Conservation (phyloP, 2,329 filamentous ascomycete species). For the Fusarium guadeloupense region DNA sequence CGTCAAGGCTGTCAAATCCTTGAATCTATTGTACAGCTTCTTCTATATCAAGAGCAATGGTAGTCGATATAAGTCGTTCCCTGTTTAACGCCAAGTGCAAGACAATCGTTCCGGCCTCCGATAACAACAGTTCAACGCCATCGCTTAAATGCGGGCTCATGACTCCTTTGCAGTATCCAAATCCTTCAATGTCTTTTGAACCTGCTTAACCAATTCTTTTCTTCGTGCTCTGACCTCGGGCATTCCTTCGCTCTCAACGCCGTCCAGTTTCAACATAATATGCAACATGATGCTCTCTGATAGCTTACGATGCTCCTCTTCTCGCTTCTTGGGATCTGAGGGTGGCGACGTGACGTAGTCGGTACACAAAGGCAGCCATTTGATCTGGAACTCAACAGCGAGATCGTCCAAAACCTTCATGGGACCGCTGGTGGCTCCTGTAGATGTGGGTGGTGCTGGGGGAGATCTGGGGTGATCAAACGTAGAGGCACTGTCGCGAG, state of each 20-base stretch:
- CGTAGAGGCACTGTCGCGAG: conserved; percentile 55
- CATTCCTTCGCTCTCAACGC: conserved; percentile 77
- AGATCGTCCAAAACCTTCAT: conserved; percentile 73
- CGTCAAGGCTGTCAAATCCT: conserved; percentile 32
- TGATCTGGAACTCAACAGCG: conserved; percentile 68
- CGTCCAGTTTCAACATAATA: conserved; percentile 79
- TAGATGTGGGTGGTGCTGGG: conserved; percentile 29
- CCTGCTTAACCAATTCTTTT: conserved; percentile 77
- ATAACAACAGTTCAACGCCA: conserved; percentile 10
- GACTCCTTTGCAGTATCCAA: conserved; percentile 62
- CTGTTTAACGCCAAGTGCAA: conserved; percentile 37
- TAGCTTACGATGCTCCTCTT: conserved; percentile 78
- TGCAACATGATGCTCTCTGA: conserved; percentile 81
- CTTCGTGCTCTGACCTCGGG: conserved; percentile 69
- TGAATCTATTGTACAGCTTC: conserved; percentile 45
- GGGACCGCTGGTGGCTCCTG: conserved; percentile 48
- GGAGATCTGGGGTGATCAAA: conserved; percentile 46
- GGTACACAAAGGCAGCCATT: conserved; percentile 71
- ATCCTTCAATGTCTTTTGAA: conserved; percentile 71
- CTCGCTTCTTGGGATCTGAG: conserved; percentile 70
- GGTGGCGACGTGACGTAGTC: conserved; percentile 72
- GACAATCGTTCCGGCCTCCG: conserved; percentile 26
- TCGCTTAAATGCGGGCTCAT: conserved; percentile 10
- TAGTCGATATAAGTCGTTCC: conserved; percentile 29
- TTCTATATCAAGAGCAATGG: conserved; percentile 39